Evolutionary conservation across 176 grass and related monocot genomes (phyloP).

Genomic region (Zoysia pacifica): DNA sequence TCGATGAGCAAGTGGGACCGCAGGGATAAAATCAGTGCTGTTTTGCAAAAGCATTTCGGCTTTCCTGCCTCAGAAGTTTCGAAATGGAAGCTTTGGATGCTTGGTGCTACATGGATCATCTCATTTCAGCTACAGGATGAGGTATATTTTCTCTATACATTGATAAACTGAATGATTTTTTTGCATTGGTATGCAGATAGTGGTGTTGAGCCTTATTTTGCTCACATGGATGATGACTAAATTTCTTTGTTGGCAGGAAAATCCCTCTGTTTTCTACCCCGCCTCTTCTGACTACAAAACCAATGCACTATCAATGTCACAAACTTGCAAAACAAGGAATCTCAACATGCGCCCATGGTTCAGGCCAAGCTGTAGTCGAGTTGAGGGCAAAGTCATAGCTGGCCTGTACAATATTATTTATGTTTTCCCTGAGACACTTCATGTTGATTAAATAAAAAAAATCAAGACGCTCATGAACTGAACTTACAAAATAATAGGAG

Average conservation of each 20-base stretch:
- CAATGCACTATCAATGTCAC: conserved; percentile 93
- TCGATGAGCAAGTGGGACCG: not conserved
- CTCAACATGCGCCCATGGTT: conserved; percentile 90
- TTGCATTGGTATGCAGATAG: not conserved
- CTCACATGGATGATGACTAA: conserved; percentile 21
- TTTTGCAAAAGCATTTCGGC: conserved; percentile 70
- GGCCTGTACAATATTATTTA: conserved; percentile 93
- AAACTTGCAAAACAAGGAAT: conserved; percentile 82
- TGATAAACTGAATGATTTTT: not conserved
- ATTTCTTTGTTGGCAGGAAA: conserved; percentile 60
- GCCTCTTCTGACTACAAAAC: conserved; percentile 73
- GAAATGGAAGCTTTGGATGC: conserved; percentile 78
- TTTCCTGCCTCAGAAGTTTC: conserved; percentile 66
- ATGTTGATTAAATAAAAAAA: too few species aligned
- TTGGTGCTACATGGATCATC: conserved; percentile 69
- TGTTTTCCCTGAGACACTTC: conserved; percentile 80
- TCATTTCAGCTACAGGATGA: conserved; percentile 86
- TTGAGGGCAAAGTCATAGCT: conserved; percentile 83
- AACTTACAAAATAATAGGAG: too few species aligned
- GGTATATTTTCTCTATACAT: conserved; percentile 39
- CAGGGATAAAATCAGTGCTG: conserved; percentile 35
- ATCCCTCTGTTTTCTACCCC: conserved; percentile 90
- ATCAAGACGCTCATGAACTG: too few species aligned
- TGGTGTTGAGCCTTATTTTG: not conserved
- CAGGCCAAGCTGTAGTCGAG: conserved; percentile 72